Evolutionary conservation across 306 rosid genomes (phyloP), one percentile per base, ranked within the genome.

Genomic region (Dalbergia cochinchinensis): DNA sequence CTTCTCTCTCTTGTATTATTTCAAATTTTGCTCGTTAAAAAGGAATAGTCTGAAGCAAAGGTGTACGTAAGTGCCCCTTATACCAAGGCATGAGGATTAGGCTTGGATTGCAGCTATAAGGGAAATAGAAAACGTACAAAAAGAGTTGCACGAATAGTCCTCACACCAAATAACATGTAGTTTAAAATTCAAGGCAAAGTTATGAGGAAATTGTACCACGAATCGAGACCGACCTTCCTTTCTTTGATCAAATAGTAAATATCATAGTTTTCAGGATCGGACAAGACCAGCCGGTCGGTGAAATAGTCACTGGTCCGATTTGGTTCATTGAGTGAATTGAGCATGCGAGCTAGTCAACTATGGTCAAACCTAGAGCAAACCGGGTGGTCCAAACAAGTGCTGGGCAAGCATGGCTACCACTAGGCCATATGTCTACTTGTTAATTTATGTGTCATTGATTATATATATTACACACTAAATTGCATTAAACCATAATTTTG

Each of bases 1-100:
- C 48, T 71, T 82, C 65, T 69, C 77, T 76, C 83, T 65, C 68
- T 55, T 20, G 47, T 31, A 86, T 86, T 71, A 86, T 84, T 86
- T 60, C 73, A 34, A 76, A 33, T 42, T 67, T 77, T 42, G 33
- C 39, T 65, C 47, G 41, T 16, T 64, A 50, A 44, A 63, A 60
- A 41, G 44, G 18, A 60, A 22, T 51, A 51, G 71, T 41, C 42
- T 64, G 76, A 58, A 71, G 64, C 75, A 64, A 33, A 68, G 10
- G 47, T 66, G 55, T 18, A 33, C 12, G 44, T 22, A n/a, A 14
- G 58, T 41, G 59, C 48, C 47, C 39, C 73, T 50, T 39, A 71
- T 71, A 15, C 73, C 78, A 48, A 80, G 65, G 65, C 83, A 71
- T 26, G 14, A 51, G 63, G 44, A 71, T 72, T 62, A 31, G 47